Base-by-base conservation (phyloP, 164 flowering plant genomes). In the Stephania cephalantha region DNA sequence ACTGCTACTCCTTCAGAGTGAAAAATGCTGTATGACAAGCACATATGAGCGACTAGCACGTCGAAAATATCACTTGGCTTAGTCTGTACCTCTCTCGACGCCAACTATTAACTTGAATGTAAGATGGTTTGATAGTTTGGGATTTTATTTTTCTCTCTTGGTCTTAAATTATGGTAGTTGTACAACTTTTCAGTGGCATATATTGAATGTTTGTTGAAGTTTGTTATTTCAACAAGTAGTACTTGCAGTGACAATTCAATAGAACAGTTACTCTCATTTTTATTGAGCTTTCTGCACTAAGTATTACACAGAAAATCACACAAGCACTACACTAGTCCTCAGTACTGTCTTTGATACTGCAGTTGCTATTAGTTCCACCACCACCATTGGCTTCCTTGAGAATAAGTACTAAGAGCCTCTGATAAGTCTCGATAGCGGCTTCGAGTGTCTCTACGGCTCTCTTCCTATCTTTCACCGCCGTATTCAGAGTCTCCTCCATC, bases 311-410 rank as follows among this genome's bases (percentile, higher is more conserved):
- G 1, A 53, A 13, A 53, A 53, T 13, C 17, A 53, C 22, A 61
- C 25, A 50, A 50, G 22, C 66, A 61, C 9, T 61, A n/a, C 18
- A 61, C n/a, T 17, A 61, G 20, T 61, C 66, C 66, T 61, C 66
- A 61, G 29, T 61, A 18, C 29, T 9, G 9, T 58, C 48, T 17
- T 72, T 35, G 67, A 35, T 15, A 46, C 11, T 31, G 52, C 8
- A 18, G 18, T 50, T 68, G 64, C 53, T 31, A 6, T 15, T 50
- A 68, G 69, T 10, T 55, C 44, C n/a, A 68, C 65, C 63, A 35
- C 81, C 77, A 71, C 72, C 77, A 42, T 81, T 79, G 25, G 83
- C 90, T 81, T 86, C 87, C 72, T 85, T 85, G 35, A 87, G 86
- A 25, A 87, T 83, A 58, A 86, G 85, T 18, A 82, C 78, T 77